phyloP scores from a whole-genome alignment of 1,139 yeast genomes.

The Zhuliangozyma blackwelliae region DNA sequence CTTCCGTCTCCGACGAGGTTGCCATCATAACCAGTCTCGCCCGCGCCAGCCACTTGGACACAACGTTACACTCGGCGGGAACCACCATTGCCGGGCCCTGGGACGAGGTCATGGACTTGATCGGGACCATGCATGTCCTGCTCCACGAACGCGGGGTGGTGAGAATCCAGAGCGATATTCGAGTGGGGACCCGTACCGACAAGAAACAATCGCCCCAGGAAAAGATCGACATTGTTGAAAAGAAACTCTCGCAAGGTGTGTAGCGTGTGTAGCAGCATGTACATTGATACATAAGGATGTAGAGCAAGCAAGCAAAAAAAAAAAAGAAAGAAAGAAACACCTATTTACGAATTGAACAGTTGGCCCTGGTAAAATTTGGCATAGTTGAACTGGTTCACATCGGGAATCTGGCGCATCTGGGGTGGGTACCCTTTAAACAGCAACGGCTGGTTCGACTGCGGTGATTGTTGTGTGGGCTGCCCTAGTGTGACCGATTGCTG shows the following conservation, averaged over 20 bases:
- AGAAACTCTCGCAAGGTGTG: constrained; percentile 40
- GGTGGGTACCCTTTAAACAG: neutral
- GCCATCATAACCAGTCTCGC: constrained; percentile 64
- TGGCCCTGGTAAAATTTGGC: neutral
- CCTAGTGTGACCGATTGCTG: too few species aligned
- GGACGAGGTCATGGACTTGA: constrained; percentile 75
- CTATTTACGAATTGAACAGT: neutral
- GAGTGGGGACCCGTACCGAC: constrained; percentile 80
- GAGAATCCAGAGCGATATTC: constrained; percentile 77
- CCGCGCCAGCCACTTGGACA: constrained; percentile 55
- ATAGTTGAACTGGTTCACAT: too few species aligned
- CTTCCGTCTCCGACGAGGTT: constrained; percentile 79
- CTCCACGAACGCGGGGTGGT: constrained; percentile 67
- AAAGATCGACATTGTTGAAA: constrained; percentile 57
- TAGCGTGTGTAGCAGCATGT: neutral
- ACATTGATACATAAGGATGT: neutral
- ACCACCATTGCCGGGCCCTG: constrained; percentile 92
- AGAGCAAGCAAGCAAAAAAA: too few species aligned
- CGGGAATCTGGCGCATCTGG: neutral
- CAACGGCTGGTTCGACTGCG: neutral
- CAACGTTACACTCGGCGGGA: constrained; percentile 83
- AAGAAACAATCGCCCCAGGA: constrained; percentile 64
- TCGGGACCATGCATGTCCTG: constrained; percentile 73
- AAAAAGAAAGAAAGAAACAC: neutral
- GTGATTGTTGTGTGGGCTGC: neutral